Conservation (phyloP, 768 basidiomycete species). For the Russula abietina region DNA sequence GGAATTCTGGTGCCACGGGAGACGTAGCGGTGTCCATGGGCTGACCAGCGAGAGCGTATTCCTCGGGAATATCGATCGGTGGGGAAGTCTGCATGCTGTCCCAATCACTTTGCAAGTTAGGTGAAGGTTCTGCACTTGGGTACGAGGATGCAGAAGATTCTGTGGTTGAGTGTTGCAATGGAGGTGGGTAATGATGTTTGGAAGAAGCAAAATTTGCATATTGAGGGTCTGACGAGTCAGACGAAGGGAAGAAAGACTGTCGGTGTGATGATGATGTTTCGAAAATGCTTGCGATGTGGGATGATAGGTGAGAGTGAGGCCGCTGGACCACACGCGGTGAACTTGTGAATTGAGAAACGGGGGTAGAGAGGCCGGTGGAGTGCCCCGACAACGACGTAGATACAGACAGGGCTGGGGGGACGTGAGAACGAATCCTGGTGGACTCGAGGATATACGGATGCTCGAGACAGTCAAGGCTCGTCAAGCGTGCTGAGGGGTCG, state of each 20-base stretch:
- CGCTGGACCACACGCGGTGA: conserved; percentile 22
- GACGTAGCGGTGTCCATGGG: conserved; percentile 48
- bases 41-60: conserved; percentile 36
- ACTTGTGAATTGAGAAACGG: conserved; percentile 20
- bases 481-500: conserved; percentile 82
- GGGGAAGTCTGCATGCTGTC: conserved; percentile 63
- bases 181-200: conserved; percentile 21
- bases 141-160: conserved; percentile 21
- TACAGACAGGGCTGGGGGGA: conserved; percentile 19
- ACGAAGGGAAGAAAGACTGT: conserved; percentile 19
- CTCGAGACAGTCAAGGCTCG: conserved; percentile 78
- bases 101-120: conserved; percentile 31
- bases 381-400: conserved; percentile 38
- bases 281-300: conserved; percentile 12
- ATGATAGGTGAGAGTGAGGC: conserved; percentile 14
- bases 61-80: conserved; percentile 42
- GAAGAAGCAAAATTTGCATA: conserved; percentile 15
- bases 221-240: conserved; percentile 18
- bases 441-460: conserved; percentile 88
- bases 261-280: conserved; percentile 23
- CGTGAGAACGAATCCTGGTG: conserved; percentile 27
- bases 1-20: conserved; percentile 48
- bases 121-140: conserved; percentile 23
- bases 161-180: conserved; percentile 23
- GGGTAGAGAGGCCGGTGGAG: conserved; percentile 19